Conservation (phyloP, 345 rosid genomes). For the Brassica nigra region DNA sequence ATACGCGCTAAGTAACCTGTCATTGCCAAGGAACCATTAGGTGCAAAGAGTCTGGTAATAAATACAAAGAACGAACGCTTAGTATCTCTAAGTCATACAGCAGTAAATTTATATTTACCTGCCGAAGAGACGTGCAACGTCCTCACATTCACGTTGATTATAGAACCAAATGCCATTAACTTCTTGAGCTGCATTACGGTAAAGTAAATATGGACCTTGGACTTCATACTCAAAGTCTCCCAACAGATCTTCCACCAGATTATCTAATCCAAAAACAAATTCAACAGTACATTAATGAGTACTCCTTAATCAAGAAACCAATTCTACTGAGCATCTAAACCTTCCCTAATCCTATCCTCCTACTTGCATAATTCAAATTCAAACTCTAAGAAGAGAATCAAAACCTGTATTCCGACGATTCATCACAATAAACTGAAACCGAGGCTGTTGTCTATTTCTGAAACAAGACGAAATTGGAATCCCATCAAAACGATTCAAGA, state of each 20-base stretch:
- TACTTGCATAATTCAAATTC: background rate
- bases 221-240: slow-evolving; percentile 97
- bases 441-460: slow-evolving; percentile 79
- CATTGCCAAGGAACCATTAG: slow-evolving; percentile 12
- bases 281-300: slow-evolving; percentile 17
- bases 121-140: slow-evolving; percentile 80
- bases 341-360: background rate
- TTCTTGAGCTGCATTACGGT: slow-evolving; percentile 91
- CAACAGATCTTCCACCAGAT: slow-evolving; percentile 82
- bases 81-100: background rate
- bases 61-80: background rate
- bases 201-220: slow-evolving; percentile 89
- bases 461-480: slow-evolving; percentile 3
- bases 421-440: slow-evolving; percentile 97
- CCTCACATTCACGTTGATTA: slow-evolving; percentile 86
- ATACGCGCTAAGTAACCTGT: slow-evolving; percentile 86
- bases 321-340: background rate
- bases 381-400: slow-evolving; percentile 6
- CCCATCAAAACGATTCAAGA: background rate
- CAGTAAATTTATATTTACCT: slow-evolving; percentile 40
- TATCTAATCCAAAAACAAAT: slow-evolving; percentile 58
- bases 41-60: background rate
- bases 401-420: slow-evolving; percentile 88
- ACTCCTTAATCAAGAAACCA: slow-evolving; percentile 7
- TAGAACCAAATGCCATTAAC: slow-evolving; percentile 99